Base-by-base conservation (phyloP, 1,284 basidiomycete genomes). In the Trichosporon coremiiforme region DNA sequence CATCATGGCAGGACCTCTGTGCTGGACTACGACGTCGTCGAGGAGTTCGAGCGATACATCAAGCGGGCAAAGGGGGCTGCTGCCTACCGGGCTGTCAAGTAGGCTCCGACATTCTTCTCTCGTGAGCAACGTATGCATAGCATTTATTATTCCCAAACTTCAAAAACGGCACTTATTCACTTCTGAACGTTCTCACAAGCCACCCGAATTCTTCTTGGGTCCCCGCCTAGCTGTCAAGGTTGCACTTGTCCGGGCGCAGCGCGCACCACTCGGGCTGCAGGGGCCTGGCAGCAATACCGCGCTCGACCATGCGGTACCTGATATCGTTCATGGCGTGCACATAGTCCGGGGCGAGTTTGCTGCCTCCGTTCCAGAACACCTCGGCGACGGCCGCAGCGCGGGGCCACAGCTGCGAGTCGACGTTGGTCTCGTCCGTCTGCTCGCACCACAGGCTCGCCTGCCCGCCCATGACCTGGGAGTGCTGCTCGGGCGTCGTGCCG, bases 211-310 rank as follows among this genome's bases (percentile, higher is more conserved):
- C 33, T 35, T 35, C 33, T 35, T 35, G 33, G 7, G 9, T 8
- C 33, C 33, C 9, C 33, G 33, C 33, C 31, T n/a, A 33, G 31
- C 67, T 38, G 36, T 63, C 38, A 2, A 60, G 57, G 57, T 62
- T 25, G 41, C 47, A 75, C 75, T 65, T 63, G 72, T 78, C 87
- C 0, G 90, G 89, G n/a, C 91, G 84, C 41, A 93, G 76, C 17
- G 90, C 91, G 82, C 92, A 94, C 90, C 90, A 94, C 73, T 89
- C 85, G 1, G 93, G 92, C 83, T 94, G 92, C 25, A 95, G 82
- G 0, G 90, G 83, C 71, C 89, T 89, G 3, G 91, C 88, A 0
- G 81, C 80, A 7, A 94, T 85, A 20, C 92, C 92, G 41, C 90
- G 84, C 72, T 88, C 85, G 25, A 89, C 87, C 81, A 93, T 86